Evolutionary conservation across 2,329 filamentous ascomycete genomes (phyloP).

Genomic region (Trichoderma hamatum): DNA sequence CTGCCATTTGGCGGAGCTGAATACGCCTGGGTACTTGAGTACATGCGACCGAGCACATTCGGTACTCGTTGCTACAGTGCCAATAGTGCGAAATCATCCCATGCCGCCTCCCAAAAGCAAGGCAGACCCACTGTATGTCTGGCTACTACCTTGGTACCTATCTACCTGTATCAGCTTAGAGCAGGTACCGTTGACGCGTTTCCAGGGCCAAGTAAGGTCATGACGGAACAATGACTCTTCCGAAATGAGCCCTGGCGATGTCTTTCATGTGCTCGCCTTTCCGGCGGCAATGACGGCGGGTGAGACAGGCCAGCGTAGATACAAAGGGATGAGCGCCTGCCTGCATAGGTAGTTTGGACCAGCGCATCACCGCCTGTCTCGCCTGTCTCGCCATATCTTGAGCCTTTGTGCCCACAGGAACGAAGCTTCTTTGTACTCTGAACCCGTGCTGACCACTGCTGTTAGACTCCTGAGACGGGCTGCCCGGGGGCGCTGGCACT

Average conservation of each 20-base stretch:
- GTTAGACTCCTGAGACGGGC: constrained; percentile 11
- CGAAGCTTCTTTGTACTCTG: background rate
- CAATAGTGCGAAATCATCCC: constrained; percentile 8
- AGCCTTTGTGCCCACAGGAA: background rate
- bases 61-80: constrained; percentile 13
- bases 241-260: background rate
- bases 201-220: background rate
- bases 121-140: background rate
- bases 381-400: background rate
- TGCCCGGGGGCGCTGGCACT: constrained; percentile 13
- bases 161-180: background rate
- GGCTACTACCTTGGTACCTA: no score
- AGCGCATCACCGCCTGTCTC: constrained; percentile 23
- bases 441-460: background rate
- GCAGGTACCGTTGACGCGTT: background rate
- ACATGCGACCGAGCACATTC: background rate
- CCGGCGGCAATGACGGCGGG: background rate
- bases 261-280: background rate
- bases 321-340: background rate
- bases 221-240: constrained; percentile 22
- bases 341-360: background rate
- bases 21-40: constrained; percentile 10
- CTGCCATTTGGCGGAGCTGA: background rate
- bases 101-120: background rate
- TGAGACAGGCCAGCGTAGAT: background rate